phyloP scores from a whole-genome alignment of 2,329 filamentous ascomycete genomes.

The Fusarium torreyae region DNA sequence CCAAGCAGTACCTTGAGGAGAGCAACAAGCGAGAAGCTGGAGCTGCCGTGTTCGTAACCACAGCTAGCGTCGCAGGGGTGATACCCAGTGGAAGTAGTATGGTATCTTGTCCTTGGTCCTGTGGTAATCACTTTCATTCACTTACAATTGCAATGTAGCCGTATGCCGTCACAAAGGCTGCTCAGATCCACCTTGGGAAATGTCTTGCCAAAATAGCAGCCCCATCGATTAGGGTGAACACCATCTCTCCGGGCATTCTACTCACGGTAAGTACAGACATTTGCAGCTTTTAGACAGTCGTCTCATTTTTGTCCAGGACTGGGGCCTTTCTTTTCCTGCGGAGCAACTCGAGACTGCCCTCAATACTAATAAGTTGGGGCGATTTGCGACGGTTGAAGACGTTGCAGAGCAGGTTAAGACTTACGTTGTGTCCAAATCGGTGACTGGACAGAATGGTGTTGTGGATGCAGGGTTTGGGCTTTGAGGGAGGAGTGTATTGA shows the following conservation, averaged over 20 bases:
- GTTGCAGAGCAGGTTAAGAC: constrained; percentile 68
- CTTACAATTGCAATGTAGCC: constrained; percentile 60
- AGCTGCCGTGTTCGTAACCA: constrained; percentile 72
- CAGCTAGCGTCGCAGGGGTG: constrained; percentile 75
- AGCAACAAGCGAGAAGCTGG: constrained; percentile 66
- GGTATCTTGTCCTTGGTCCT: constrained; percentile 51
- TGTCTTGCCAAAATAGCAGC: constrained; percentile 67
- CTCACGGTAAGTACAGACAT: constrained; percentile 57
- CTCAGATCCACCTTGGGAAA: constrained; percentile 73
- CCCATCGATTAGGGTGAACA: constrained; percentile 72
- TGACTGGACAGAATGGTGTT: constrained; percentile 68
- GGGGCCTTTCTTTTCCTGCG: constrained; percentile 72
- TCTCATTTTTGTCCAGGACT: constrained; percentile 61
- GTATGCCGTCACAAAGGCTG: constrained; percentile 84
- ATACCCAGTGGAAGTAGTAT: constrained; percentile 74
- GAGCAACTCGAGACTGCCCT: constrained; percentile 70
- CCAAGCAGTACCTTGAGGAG: constrained; percentile 56
- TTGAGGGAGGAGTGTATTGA: background rate
- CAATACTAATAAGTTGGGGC: constrained; percentile 72
- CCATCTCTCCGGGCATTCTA: constrained; percentile 68
- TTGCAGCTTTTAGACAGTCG: background rate
- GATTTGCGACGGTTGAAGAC: constrained; percentile 67
- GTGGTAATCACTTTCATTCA: too few species aligned
- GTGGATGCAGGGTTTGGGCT: constrained; percentile 56
- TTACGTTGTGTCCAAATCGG: constrained; percentile 63